A percentile compares a stretch with the other conserved stretches of the same genome.
Conservation (phyloP, 1,139 yeast genomes). For the Trichomonascaceae sp. region DNA sequence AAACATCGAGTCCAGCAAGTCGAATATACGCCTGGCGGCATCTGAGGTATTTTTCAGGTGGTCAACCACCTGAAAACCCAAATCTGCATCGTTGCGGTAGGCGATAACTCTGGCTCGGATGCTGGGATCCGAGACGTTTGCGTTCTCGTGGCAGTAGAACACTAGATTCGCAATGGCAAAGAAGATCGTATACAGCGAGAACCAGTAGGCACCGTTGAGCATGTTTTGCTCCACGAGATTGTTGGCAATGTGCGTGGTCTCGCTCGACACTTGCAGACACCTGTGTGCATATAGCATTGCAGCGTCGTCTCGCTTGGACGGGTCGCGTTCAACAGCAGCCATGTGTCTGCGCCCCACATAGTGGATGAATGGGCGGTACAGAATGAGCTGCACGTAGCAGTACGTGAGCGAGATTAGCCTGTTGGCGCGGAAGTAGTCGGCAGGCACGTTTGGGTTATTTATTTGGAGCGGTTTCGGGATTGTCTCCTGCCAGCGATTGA, state of each 20-base stretch:
- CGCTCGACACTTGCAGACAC: slow-evolving; percentile 74
- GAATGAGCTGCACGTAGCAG: slow-evolving; percentile 69
- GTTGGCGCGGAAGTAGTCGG: slow-evolving; percentile 65
- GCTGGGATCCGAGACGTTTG: slow-evolving; percentile 38
- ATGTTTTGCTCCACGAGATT: slow-evolving; percentile 66
- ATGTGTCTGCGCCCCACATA: slow-evolving; percentile 40
- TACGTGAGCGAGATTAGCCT: slow-evolving; percentile 65
- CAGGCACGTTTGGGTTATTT: slow-evolving; percentile 55
- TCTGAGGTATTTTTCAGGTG: slow-evolving; percentile 58
- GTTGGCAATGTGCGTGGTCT: slow-evolving; percentile 71
- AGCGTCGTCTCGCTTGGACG: slow-evolving; percentile 12
- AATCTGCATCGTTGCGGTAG: slow-evolving; percentile 56
- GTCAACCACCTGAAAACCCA: slow-evolving; percentile 64
- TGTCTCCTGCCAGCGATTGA: slow-evolving; percentile 62
- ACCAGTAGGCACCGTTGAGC: slow-evolving; percentile 86
- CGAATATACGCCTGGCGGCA: slow-evolving; percentile 71
- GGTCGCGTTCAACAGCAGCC: slow-evolving; percentile 30
- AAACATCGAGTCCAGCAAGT: slow-evolving; percentile 63
- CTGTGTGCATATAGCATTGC: slow-evolving; percentile 65
- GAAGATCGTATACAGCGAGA: slow-evolving; percentile 81
- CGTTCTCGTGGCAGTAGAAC: slow-evolving; percentile 70
- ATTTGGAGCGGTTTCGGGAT: slow-evolving; percentile 59
- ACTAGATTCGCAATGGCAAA: slow-evolving; percentile 81
- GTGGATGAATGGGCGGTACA: slow-evolving; percentile 87
- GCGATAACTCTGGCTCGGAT: slow-evolving; percentile 6